Evolutionary conservation across 2,329 filamentous ascomycete species (phyloP).

Genomic region (Karstenula rhodostoma): DNA sequence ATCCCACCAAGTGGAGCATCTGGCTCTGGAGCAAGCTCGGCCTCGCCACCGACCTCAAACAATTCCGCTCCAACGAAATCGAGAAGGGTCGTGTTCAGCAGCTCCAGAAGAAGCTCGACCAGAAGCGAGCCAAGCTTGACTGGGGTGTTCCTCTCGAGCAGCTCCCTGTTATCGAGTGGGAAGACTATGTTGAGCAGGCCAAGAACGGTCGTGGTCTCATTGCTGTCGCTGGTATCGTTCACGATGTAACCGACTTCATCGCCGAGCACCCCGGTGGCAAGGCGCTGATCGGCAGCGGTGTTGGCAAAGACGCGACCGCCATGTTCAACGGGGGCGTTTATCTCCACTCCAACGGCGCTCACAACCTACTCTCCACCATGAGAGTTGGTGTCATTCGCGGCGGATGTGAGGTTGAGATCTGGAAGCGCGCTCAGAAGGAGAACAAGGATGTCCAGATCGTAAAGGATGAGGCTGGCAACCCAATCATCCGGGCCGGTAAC

Average conservation of each 20-base stretch:
- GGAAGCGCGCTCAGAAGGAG: conserved; percentile 53
- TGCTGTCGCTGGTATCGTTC: conserved; percentile 53
- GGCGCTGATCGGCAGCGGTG: conserved; percentile 51
- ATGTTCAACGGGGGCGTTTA: conserved; percentile 57
- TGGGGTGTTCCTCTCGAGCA: conserved; percentile 55
- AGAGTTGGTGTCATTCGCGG: conserved; percentile 54
- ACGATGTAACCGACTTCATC: conserved; percentile 54
- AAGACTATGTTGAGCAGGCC: conserved; percentile 53
- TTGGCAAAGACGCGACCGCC: conserved; percentile 54
- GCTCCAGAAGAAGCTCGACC: conserved; percentile 56
- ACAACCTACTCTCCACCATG: conserved; percentile 55
- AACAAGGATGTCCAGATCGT: conserved; percentile 79
- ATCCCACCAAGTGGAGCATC: conserved; percentile 56
- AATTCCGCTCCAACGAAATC: conserved; percentile 55
- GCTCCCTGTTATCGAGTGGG: conserved; percentile 55
- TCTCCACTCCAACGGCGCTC: conserved; percentile 52
- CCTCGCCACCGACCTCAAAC: conserved; percentile 54
- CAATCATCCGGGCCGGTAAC: conserved; percentile 83
- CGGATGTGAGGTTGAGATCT: conserved; percentile 55
- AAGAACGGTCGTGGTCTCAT: conserved; percentile 53
- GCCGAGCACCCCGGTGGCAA: conserved; percentile 55
- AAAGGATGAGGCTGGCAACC: conserved; percentile 81
- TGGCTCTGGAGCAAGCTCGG: conserved; percentile 55
- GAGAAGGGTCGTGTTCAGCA: conserved; percentile 56
- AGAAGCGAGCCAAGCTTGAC: conserved; percentile 53